These are phyloP conservation scores for Trichophyton simii DNA, from an alignment of 2,329 filamentous ascomycete species.

Conservation along the genomic window DNA sequence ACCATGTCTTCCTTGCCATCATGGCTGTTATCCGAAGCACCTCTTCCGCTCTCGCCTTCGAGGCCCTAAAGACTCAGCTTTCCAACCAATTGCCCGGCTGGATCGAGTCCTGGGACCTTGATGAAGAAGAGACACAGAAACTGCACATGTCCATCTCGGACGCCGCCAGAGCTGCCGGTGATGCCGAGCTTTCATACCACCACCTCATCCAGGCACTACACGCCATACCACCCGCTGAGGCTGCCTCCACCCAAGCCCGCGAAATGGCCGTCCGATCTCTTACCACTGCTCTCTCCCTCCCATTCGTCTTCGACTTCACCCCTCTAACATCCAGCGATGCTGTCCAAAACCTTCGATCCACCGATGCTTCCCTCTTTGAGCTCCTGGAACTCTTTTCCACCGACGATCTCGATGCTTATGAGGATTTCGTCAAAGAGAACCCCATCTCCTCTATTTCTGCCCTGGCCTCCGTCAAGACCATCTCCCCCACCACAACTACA, in stretches of 20 bases:
- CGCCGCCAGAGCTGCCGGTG: constrained; percentile 62
- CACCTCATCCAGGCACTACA: constrained; percentile 66
- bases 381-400: constrained; percentile 91
- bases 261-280: constrained; percentile 52
- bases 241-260: constrained; percentile 42
- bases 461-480: constrained; percentile 40
- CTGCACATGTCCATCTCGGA: constrained; percentile 74
- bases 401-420: constrained; percentile 88
- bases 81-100: constrained; percentile 64
- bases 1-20: constrained; percentile 81
- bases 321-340: constrained; percentile 58
- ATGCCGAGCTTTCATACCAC: constrained; percentile 62
- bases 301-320: constrained; percentile 59
- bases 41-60: constrained; percentile 61
- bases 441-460: constrained; percentile 56
- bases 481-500: neutral
- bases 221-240: constrained; percentile 52
- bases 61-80: constrained; percentile 70
- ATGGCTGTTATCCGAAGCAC: constrained; percentile 66
- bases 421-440: constrained; percentile 67
- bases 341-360: constrained; percentile 75
- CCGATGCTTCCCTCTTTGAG: constrained; percentile 74
- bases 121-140: constrained; percentile 70
- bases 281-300: constrained; percentile 53
- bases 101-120: constrained; percentile 71